These are phyloP conservation scores for Polyplosphaeria fusca DNA, from an alignment of 495 filamentous ascomycete species.

Conservation along the genomic window DNA sequence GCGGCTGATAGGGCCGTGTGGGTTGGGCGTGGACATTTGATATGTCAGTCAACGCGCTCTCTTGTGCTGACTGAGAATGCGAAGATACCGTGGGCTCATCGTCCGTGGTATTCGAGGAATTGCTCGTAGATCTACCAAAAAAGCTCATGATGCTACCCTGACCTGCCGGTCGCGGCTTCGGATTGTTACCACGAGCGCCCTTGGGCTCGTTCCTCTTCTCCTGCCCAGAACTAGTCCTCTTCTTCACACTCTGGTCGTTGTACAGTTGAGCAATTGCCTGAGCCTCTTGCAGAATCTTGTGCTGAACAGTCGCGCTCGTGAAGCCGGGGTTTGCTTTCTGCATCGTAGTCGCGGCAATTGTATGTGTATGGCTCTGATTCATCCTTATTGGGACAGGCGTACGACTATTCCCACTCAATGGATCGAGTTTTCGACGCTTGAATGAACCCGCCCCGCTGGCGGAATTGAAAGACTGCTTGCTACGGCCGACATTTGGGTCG, in stretches of 20 bases:
- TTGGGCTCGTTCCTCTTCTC: constrained; percentile 24
- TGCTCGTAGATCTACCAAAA: constrained; percentile 37
- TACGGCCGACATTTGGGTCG: no score
- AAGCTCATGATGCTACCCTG: constrained; percentile 51
- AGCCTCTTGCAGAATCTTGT: constrained; percentile 31
- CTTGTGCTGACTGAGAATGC: background rate
- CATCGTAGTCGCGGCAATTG: constrained; percentile 31
- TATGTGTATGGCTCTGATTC: constrained; percentile 26
- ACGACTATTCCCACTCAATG: background rate
- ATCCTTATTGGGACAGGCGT: constrained; percentile 31
- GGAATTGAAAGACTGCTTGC: constrained; percentile 25
- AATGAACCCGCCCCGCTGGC: constrained; percentile 3
- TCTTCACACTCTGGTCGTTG: background rate
- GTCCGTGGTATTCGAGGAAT: background rate
- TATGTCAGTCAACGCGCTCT: constrained; percentile 25
- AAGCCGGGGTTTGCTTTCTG: constrained; percentile 31
- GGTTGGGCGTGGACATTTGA: constrained; percentile 24
- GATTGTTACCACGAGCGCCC: constrained; percentile 19
- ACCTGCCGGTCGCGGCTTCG: constrained; percentile 34
- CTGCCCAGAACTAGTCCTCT: background rate
- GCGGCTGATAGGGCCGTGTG: constrained; percentile 11
- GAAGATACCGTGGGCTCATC: background rate
- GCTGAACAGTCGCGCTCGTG: constrained; percentile 31
- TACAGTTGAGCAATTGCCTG: constrained; percentile 6
- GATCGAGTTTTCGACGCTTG: constrained; percentile 25